phyloP scores from a whole-genome alignment of 768 basidiomycete species.

The Dacryopinax spathularia region DNA sequence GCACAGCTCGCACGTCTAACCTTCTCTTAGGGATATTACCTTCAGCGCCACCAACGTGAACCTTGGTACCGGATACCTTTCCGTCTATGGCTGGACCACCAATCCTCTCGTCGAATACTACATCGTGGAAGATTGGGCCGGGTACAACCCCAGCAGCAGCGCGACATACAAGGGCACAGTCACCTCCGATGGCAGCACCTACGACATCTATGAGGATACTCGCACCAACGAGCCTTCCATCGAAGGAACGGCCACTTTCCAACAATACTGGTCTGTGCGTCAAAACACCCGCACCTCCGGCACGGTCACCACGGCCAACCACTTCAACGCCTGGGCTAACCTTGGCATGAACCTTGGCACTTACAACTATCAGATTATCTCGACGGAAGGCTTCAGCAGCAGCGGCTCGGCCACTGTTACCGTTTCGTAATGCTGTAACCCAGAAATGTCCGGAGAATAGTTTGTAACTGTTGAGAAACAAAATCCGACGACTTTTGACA shows the following conservation, averaged over 20 bases:
- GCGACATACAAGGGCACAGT: conserved; percentile 26
- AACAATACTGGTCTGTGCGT: conserved; percentile 36
- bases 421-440: conserved; percentile 6
- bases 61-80: conserved; percentile 31
- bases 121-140: conserved; percentile 31
- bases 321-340: conserved; percentile 32
- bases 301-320: conserved; percentile 26
- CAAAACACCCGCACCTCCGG: conserved; percentile 22
- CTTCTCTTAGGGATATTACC: conserved; percentile 22
- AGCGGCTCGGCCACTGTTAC: conserved; percentile 28
- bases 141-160: conserved; percentile 26
- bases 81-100: conserved; percentile 36
- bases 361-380: conserved; percentile 34
- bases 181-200: conserved; percentile 30
- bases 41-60: conserved; percentile 28
- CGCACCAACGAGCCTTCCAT: conserved; percentile 33
- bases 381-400: conserved; percentile 34
- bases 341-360: conserved; percentile 30
- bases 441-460: too few relatives aligned
- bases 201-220: conserved; percentile 29
- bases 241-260: conserved; percentile 31
- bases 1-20: not conserved
- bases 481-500: too few relatives aligned
- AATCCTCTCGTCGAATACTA: conserved; percentile 37
- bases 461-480: too few relatives aligned